Evolutionary conservation across 1,284 basidiomycete genomes (phyloP).

Genomic region (Wolfiporia cocos): DNA sequence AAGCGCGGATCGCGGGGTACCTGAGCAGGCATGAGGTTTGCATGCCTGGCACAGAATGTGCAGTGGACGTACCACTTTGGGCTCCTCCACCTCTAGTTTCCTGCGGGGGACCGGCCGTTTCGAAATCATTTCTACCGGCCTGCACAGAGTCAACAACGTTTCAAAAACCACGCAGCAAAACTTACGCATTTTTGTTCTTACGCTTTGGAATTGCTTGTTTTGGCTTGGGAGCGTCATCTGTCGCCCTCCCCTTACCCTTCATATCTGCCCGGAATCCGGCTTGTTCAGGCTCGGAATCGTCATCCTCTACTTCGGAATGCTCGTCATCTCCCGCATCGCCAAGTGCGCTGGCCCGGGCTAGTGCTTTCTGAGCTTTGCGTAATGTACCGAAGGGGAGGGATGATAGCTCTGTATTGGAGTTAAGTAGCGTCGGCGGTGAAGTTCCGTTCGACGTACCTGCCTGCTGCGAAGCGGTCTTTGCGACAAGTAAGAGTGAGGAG

Average conservation of each 20-base stretch:
- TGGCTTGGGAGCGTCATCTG: conserved; percentile 25
- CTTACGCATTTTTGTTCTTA: conserved; percentile 86
- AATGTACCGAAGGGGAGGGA: conserved; percentile 60
- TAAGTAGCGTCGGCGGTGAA: background rate
- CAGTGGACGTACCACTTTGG: conserved; percentile 47
- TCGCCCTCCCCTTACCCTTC: conserved; percentile 26
- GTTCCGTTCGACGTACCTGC: conserved; percentile 16
- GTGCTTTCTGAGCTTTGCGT: conserved; percentile 55
- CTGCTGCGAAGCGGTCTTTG: conserved; percentile 32
- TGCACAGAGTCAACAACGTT: conserved; percentile 25
- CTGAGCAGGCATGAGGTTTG: conserved; percentile 30
- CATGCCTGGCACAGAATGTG: background rate
- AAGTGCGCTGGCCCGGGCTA: conserved; percentile 34
- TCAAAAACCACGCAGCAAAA: conserved; percentile 13
- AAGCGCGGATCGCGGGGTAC: conserved; percentile 89
- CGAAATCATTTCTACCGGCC: conserved; percentile 80
- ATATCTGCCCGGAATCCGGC: conserved; percentile 3
- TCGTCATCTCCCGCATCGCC: conserved; percentile 28
- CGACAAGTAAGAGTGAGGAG: conserved; percentile 1
- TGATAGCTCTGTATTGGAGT: conserved; percentile 39
- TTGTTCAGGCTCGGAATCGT: conserved; percentile 19
- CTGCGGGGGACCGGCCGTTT: conserved; percentile 82
- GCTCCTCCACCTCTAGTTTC: conserved; percentile 71
- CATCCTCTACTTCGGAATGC: conserved; percentile 12
- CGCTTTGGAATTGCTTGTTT: conserved; percentile 54